Base-by-base conservation (phyloP, 2,329 filamentous ascomycete species). In the Zarea fungicola region DNA sequence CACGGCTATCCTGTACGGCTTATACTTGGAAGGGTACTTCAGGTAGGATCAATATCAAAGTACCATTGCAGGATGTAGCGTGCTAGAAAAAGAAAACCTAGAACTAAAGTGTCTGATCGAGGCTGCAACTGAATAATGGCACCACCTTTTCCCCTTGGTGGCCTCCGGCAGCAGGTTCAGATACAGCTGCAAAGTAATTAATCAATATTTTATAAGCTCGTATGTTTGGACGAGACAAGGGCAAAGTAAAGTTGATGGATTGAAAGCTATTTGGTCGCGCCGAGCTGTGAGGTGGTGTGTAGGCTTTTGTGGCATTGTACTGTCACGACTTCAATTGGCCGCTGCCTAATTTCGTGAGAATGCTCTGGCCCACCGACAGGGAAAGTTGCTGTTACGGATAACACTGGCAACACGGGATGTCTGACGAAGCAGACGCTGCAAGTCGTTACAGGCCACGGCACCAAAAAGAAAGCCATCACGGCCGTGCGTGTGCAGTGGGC, bases 401-500 rank as follows among this genome's bases (percentile, higher is more conserved):
- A 7, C 45, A 48, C 35, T 48, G 45, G 5, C 13, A 41, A 28
- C 44, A 26, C 21, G 10, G 35, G 26, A 29, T 41, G 36, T n/a
- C n/a, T 41, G 37, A 35, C 36, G 41, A 21, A 40, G 18, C 36
- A 41, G 28, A 48, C 41, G 41, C 41, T 48, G 44, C 44, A 41
- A 34, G n/a, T 28, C 32, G 36, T 16, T 48, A 22, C 45, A 48
- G 36, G 44, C 44, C 40, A 32, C 10, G 14, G 19, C n/a, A 40
- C 44, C 44, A 34, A 34, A 48, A 48, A 48, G 28, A 21, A 41
- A 34, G 41, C 36, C 18, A 36, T 36, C 18, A 41, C 28, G 36
- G 23, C 44, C 44, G 44, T 48, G 44, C 44, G 44, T 36, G 16
- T n/a, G n/a, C n/a, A n/a, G n/a, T n/a, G n/a, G n/a, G 23, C 35